Evolutionary conservation across 1,284 basidiomycete genomes (phyloP).

Genomic region (Boletus coffeatus): DNA sequence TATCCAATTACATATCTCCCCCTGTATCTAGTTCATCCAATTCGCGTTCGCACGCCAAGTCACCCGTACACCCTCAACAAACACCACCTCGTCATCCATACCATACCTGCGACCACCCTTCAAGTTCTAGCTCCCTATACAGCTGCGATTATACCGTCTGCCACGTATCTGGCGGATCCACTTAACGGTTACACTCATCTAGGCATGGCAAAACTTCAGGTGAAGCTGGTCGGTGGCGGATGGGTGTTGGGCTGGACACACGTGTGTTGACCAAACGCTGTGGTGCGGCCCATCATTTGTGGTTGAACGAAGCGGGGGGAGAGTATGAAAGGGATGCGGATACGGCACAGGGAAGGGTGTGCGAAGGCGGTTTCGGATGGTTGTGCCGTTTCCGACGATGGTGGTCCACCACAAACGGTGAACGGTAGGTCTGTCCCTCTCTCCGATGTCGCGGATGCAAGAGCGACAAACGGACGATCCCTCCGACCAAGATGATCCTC

Average conservation of each 20-base stretch:
- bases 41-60: slow-evolving; percentile 31
- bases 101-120: slow-evolving; percentile 43
- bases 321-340: slow-evolving; percentile 12
- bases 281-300: slow-evolving; percentile 75
- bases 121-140: slow-evolving; percentile 47
- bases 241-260: slow-evolving; percentile 79
- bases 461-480: slow-evolving; percentile 12
- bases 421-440: slow-evolving; percentile 11
- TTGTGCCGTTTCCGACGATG: neutral
- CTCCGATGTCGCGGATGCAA: slow-evolving; percentile 9
- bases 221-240: slow-evolving; percentile 78
- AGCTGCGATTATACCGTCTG: slow-evolving; percentile 53
- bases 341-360: slow-evolving; percentile 21
- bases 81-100: slow-evolving; percentile 20
- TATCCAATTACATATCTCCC: slow-evolving; percentile 21
- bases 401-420: slow-evolving; percentile 3
- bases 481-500: slow-evolving; percentile 23
- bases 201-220: slow-evolving; percentile 71
- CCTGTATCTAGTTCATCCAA: slow-evolving; percentile 30
- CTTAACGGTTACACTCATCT: slow-evolving; percentile 68
- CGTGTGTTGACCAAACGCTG: slow-evolving; percentile 87
- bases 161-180: slow-evolving; percentile 58
- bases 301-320: slow-evolving; percentile 20
- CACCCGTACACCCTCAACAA: slow-evolving; percentile 33
- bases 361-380: slow-evolving; percentile 4